Base-by-base conservation (phyloP, 140 eudicot genomes). In the Flaveria floridana region DNA sequence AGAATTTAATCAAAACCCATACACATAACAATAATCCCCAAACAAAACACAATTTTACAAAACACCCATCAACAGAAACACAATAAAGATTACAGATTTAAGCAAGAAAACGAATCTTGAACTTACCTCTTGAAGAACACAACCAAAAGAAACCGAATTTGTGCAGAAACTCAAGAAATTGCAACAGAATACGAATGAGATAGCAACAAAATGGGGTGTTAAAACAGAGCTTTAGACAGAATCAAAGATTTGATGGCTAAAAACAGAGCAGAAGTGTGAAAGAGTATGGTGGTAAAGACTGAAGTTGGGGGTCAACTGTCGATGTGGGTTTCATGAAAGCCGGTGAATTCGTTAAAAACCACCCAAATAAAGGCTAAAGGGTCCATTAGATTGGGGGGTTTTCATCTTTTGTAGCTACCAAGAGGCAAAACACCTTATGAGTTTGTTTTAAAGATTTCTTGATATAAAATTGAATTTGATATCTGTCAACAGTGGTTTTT, bases 271-370 rank as follows among this genome's bases (percentile, higher is more conserved):
- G 76, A 68, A 71, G 68, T 74, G 81, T 6, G 73, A 70, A 28
- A 78, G 59, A 69, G 23, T 76, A 46, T 13, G 69, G 10, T 26
- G 59, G 34, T 53, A 25, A 16, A 42, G 59, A 47, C 57, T 10
- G 67, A 23, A 23, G 48, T 56, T 58, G 46, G 13, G 21, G 71
- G 80, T 74, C 74, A 72, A 72, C 83, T 25, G 42, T 25, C 42
- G 9, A 26, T 61, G 23, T 63, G 12, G 64, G 80, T 76, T 84
- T 81, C 74, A 74, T 67, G 21, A 84, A 70, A 81, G 78, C 73
- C 83, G 85, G 84, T 78, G 74, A 85, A 70, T 81, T 74, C 75
- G 78, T 84, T 84, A 65, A 75, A 59, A 81, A 76, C 81, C 78
- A 69, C 50, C 73, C 66, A 76, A 64, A 42, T 62, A 71, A 65